A percentile compares a stretch with the other conserved stretches of the same genome.
These are phyloP conservation scores for Serendipita vermifera DNA, from an alignment of 768 basidiomycete species.

Conservation along the genomic window DNA sequence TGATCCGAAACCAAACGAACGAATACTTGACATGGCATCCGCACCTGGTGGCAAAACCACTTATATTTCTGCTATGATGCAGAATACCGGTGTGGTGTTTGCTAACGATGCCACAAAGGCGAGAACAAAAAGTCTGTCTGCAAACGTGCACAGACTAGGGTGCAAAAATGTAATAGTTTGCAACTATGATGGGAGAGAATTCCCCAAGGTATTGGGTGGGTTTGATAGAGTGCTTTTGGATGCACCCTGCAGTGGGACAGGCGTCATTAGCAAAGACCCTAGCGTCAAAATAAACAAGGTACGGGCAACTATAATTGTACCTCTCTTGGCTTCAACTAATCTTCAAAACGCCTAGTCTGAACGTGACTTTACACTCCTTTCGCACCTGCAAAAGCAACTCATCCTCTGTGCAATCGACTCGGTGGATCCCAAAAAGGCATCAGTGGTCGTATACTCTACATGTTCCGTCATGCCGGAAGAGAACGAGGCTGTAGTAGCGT, in stretches of 20 bases:
- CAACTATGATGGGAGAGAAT: slow-evolving; percentile 93
- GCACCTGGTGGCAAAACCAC: slow-evolving; percentile 98
- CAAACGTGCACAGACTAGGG: slow-evolving; percentile 91
- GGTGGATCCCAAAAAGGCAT: slow-evolving; percentile 78
- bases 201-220: slow-evolving; percentile 97
- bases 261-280: slow-evolving; percentile 94
- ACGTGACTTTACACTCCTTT: slow-evolving; percentile 89
- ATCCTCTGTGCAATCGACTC: slow-evolving; percentile 98
- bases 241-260: slow-evolving; percentile 95
- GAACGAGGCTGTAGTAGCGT: slow-evolving; percentile 96
- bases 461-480: slow-evolving; percentile 98
- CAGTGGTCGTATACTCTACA: slow-evolving; percentile 93
- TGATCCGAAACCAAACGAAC: slow-evolving; percentile 80
- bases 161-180: slow-evolving; percentile 98
- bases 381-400: slow-evolving; percentile 95
- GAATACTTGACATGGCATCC: slow-evolving; percentile 95
- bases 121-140: slow-evolving; percentile 89
- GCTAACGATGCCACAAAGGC: slow-evolving; percentile 94
- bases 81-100: slow-evolving; percentile 96
- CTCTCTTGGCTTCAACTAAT: not conserved
- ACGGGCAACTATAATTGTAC: slow-evolving; percentile 19
- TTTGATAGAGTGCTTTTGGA: slow-evolving; percentile 96
- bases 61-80: slow-evolving; percentile 90
- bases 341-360: slow-evolving; percentile 47
- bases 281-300: slow-evolving; percentile 99